A percentile compares a stretch with the other conserved stretches of the same genome.
Conservation (phyloP, 2,329 filamentous ascomycete genomes). For the Juglanconis juglandina region DNA sequence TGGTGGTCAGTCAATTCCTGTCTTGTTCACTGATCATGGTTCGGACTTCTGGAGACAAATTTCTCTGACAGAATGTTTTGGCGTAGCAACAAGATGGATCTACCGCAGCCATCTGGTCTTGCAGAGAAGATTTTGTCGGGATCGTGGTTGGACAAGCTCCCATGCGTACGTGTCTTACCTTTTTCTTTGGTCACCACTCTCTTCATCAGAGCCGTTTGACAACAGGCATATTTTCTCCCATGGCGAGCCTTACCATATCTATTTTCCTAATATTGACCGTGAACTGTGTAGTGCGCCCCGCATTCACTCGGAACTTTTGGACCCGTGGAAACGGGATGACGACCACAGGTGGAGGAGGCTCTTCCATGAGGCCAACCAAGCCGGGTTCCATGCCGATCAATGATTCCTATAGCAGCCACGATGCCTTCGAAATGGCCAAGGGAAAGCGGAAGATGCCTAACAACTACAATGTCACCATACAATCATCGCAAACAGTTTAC, state of each 20-base stretch:
- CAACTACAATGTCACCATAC: conserved; percentile 7
- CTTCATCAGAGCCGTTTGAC: too few species aligned
- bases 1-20: conserved; percentile 23
- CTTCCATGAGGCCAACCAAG: background rate
- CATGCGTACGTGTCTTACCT: conserved; percentile 18
- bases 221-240: too few species aligned
- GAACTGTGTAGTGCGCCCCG: background rate
- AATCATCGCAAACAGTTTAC: background rate
- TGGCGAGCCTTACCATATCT: too few species aligned
- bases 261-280: too few species aligned
- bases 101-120: conserved; percentile 33
- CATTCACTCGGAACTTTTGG: conserved; percentile 6
- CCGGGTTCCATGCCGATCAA: background rate
- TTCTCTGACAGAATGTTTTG: background rate
- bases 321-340: background rate
- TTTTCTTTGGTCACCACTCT: too few species aligned
- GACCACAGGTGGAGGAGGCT: background rate
- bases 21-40: background rate
- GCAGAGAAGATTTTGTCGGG: conserved; percentile 36
- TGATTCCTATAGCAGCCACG: background rate
- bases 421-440: conserved; percentile 11
- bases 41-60: background rate
- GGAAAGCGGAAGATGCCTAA: background rate
- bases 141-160: conserved; percentile 35
- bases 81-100: background rate